Evolutionary conservation across 805 yeast species (phyloP).

Genomic region (Wickerhamiella musiphila): DNA sequence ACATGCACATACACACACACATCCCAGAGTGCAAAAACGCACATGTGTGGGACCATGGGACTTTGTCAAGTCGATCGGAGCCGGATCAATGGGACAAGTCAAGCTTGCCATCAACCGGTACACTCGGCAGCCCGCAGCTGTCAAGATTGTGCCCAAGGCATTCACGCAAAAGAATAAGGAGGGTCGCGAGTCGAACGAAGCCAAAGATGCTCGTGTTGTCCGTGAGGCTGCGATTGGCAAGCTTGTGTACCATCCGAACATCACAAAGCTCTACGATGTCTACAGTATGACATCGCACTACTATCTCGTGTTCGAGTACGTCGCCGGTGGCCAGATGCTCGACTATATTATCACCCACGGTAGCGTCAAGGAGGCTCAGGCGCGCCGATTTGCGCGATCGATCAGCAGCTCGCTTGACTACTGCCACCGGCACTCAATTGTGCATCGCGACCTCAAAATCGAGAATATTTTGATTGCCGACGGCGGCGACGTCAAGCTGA

Average conservation of each 20-base stretch:
- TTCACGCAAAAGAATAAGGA: constrained; percentile 35
- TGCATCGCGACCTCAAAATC: constrained; percentile 90
- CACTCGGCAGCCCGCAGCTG: constrained; percentile 61
- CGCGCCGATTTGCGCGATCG: constrained; percentile 86
- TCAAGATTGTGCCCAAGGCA: constrained; percentile 84
- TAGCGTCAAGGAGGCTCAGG: constrained; percentile 79
- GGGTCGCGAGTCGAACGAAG: constrained; percentile 46
- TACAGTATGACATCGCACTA: constrained; percentile 93
- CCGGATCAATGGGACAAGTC: constrained; percentile 98
- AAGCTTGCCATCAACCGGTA: constrained; percentile 75
- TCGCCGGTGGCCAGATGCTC: constrained; percentile 92
- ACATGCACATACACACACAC: background rate
- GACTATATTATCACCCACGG: constrained; percentile 97
- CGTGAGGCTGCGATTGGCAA: constrained; percentile 92
- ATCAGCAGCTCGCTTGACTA: constrained; percentile 87
- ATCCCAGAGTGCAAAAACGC: constrained; percentile 29
- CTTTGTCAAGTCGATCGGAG: constrained; percentile 85
- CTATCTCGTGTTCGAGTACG: constrained; percentile 92
- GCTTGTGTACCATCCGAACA: constrained; percentile 76
- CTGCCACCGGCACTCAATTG: constrained; percentile 85
- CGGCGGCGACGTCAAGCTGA: constrained; percentile 84
- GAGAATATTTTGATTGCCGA: constrained; percentile 91
- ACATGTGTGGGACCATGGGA: constrained; percentile 95
- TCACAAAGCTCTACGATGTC: constrained; percentile 82
- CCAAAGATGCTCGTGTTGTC: constrained; percentile 79